Base-by-base conservation (phyloP, 108 stramenopile genomes). In the Parietichytrium sp. region DNA sequence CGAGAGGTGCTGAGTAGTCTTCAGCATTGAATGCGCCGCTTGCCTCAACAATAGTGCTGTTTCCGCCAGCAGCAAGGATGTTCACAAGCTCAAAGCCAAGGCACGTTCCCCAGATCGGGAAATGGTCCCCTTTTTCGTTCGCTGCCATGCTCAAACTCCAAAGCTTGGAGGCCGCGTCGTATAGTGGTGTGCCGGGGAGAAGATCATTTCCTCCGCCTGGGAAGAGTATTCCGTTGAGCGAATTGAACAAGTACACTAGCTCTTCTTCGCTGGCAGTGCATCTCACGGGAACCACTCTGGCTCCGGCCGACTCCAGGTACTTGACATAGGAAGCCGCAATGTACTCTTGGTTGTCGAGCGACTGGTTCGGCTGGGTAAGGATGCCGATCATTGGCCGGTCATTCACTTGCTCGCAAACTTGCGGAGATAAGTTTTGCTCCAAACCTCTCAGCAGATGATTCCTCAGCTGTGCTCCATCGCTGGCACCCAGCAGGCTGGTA, bases 31-130 rank as follows among this genome's bases (percentile, higher is more conserved):
- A 91, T 45, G 45, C 45, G 61, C 61, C 61, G 3, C 86, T 91
- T 10, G 33, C 49, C 49, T 87, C 55, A 27, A 94, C 23, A 2
- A 91, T 20, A 48, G 15, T 8, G 26, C 33, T 25, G 54, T 88
- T 72, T n/a, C 61, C 49, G 29, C 53, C 80, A 29, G 80, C 27
- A 2, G 49, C 81, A 20, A 79, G 47, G 52, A 87, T 55, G 16
- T 91, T 54, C 27, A 95, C 80, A 85, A 86, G 93, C 82, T 95
- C 92, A 55, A 93, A 92, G 6, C 95, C 95, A 25, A 94, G 83
- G 84, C 95, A 95, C 18, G 93, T 94, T 12, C 94, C 94, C 95
- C 95, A 95, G 12, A 95, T 47, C 0, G 94, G 94, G 55, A 92
- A 92, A 54, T 79, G 51, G 16, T 89, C 83, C 8, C 88, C 88